Conservation (phyloP, 2,329 filamentous ascomycete species). For the Metarhizium guizhouense region DNA sequence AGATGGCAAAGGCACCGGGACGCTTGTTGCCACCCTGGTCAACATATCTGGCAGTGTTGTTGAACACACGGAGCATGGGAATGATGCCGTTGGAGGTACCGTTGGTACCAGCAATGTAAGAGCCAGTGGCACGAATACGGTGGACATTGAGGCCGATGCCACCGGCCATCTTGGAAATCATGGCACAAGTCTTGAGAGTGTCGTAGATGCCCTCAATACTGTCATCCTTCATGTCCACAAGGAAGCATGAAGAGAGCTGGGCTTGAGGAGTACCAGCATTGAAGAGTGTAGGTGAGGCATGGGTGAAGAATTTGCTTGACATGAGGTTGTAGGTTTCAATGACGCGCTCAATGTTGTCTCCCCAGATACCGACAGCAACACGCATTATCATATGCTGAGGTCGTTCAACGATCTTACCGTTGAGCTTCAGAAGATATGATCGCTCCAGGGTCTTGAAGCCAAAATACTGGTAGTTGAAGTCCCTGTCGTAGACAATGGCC, state of each 20-base stretch:
- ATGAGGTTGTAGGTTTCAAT: constrained; percentile 98
- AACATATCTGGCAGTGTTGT: constrained; percentile 98
- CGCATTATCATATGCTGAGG: constrained; percentile 99
- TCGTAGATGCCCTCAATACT: constrained; percentile 99
- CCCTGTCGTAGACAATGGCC: constrained; percentile 96
- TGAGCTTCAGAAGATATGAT: constrained; percentile 90
- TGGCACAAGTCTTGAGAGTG: constrained; percentile 96
- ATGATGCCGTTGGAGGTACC: constrained; percentile 96
- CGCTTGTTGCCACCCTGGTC: constrained; percentile 99
- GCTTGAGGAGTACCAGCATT: constrained; percentile 92
- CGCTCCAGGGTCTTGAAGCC: constrained; percentile 99
- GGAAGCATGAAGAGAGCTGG: constrained; percentile 95
- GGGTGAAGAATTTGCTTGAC: constrained; percentile 98
- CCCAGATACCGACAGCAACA: constrained; percentile 94
- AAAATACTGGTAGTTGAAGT: constrained; percentile 99
- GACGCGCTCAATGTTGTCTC: constrained; percentile 86
- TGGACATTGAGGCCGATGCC: constrained; percentile 96
- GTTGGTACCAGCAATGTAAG: constrained; percentile 97
- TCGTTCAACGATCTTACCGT: constrained; percentile 93
- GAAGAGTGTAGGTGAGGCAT: constrained; percentile 96
- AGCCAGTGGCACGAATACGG: constrained; percentile 92
- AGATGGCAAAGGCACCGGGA: constrained; percentile 96
- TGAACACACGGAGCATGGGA: constrained; percentile 97
- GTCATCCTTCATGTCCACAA: constrained; percentile 99
- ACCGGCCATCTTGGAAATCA: constrained; percentile 99